A percentile compares a stretch with the other conserved stretches of the same genome.
Evolutionary conservation across 225 moss, liverwort and hornwort genomes (phyloP).

Genomic region (Asterella californica): DNA sequence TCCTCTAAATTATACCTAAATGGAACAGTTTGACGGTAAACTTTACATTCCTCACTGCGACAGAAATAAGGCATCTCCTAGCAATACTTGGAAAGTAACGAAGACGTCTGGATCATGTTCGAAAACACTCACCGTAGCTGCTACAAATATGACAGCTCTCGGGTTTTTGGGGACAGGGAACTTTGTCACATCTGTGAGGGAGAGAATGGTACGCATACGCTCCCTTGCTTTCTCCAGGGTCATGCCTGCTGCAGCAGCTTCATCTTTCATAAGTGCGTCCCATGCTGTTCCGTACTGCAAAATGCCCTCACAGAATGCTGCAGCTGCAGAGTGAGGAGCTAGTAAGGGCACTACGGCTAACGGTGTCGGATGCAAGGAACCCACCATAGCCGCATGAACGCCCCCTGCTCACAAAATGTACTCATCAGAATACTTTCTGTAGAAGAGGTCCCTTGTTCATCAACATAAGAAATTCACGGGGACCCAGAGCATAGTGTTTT

Average conservation of each 20-base stretch:
- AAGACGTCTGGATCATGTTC: not conserved
- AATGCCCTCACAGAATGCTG: slow-evolving; percentile 96
- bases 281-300: slow-evolving; percentile 93
- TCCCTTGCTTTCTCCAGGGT: slow-evolving; percentile 81
- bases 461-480: not conserved
- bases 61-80: not conserved
- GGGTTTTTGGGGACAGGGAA: slow-evolving; percentile 84
- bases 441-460: not conserved
- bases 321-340: slow-evolving; percentile 96
- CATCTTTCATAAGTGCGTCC: slow-evolving; percentile 92
- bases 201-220: slow-evolving; percentile 77
- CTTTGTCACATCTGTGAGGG: slow-evolving; percentile 92
- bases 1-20: not conserved
- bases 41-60: not conserved
- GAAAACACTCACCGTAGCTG: slow-evolving; percentile 66
- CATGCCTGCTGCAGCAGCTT: slow-evolving; percentile 63
- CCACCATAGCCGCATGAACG: slow-evolving; percentile 98
- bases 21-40: not conserved
- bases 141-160: slow-evolving; percentile 79
- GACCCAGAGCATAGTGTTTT: no score
- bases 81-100: no score
- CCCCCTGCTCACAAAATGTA: slow-evolving; percentile 53
- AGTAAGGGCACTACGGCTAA: slow-evolving; percentile 80
- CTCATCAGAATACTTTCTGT: not conserved
- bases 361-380: slow-evolving; percentile 78